Evolutionary conservation across 768 basidiomycete genomes (phyloP).

Genomic region (Leucocoprinus leucothites): DNA sequence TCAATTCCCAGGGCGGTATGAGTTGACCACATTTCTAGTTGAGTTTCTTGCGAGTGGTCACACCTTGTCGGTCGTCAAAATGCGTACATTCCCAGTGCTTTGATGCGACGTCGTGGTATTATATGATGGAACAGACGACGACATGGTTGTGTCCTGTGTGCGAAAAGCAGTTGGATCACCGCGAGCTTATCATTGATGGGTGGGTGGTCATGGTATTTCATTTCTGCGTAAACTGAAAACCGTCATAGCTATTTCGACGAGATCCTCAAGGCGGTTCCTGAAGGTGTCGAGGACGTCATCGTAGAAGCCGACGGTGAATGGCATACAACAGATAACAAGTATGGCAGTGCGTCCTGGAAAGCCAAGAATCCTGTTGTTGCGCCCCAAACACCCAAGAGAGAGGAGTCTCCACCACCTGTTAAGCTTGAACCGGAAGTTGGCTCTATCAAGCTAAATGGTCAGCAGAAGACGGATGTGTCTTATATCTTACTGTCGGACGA

Average conservation of each 20-base stretch:
- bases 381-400: conserved; percentile 28
- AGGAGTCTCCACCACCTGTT: conserved; percentile 23
- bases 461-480: conserved; percentile 43
- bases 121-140: conserved; percentile 94
- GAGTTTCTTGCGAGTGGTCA: conserved; percentile 80
- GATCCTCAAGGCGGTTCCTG: conserved; percentile 75
- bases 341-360: conserved; percentile 72
- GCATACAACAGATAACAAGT: conserved; percentile 90
- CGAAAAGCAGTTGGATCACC: conserved; percentile 70
- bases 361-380: conserved; percentile 40
- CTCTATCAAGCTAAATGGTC: conserved; percentile 33
- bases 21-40: conserved; percentile 39
- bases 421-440: conserved; percentile 26
- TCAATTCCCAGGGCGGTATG: not conserved
- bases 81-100: conserved; percentile 96
- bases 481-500: conserved; percentile 75
- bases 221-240: not conserved
- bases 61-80: conserved; percentile 80
- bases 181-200: conserved; percentile 93
- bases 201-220: conserved; percentile 25
- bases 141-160: conserved; percentile 96
- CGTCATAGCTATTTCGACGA: conserved; percentile 75
- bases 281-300: conserved; percentile 86
- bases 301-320: conserved; percentile 95
- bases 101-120: conserved; percentile 92